Base-by-base conservation (phyloP, 768 basidiomycete genomes). In the Boletales sp. region DNA sequence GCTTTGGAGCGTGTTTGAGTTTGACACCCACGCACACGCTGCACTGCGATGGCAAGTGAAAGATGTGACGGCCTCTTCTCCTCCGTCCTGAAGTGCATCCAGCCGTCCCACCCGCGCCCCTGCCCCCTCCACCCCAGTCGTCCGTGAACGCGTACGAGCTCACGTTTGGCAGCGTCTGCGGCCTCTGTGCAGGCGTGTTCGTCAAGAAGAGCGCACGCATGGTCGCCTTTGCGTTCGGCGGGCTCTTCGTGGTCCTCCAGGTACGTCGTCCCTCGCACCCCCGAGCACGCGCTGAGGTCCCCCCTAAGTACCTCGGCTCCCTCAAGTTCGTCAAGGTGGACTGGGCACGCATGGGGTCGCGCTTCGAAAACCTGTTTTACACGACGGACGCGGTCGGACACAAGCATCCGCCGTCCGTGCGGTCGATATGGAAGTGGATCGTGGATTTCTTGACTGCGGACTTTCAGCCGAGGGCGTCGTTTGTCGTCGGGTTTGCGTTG, bases 191-290 rank as follows among this genome's bases (percentile, higher is more conserved):
- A 0, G 95, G 95, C 0, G 78, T 98, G 0, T 98, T 98, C 63
- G 75, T 95, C 58, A 97, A 97, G 72, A 97, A 95, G 68, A 94
- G 95, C n/a, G 81, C 86, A 8, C 90, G 86, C 65, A 74, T 81
- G 2, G 68, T 86, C 11, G 95, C 94, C 0, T 94, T 92, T 70
- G 64, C 87, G 38, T 70, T 97, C n/a, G 95, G 95, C 4, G 93
- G 92, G 4, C 72, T 90, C 2, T 98, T 97, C 56, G 86, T 97
- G 18, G 69, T 97, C 40, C 78, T 98, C 9, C 94, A 95, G 80
- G 94, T 92, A 50, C 41, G 81, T 62, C 38, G 31, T 8, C 14
- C 12, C 15, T 32, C 30, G 38, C 15, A 7, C 1, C 8, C 18
- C 8, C 43, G 36, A 35, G n/a, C 38, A 5, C n/a, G 4, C 9